Evolutionary conservation across 352 stramenopile species (phyloP).

Genomic region (Globisporangium apiculatum): DNA sequence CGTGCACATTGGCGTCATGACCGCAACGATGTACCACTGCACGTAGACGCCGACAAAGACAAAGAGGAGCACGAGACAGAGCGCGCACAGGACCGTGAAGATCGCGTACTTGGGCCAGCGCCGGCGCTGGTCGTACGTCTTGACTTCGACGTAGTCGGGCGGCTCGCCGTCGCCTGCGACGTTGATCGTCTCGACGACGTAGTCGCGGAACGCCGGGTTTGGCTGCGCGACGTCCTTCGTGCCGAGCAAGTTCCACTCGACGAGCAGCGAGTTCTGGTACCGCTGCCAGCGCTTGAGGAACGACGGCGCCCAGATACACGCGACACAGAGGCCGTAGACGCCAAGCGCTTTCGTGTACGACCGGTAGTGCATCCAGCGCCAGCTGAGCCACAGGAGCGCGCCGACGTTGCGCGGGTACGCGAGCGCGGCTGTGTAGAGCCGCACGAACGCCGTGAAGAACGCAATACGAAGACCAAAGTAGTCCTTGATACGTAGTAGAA

Average conservation of each 20-base stretch:
- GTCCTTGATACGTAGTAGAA: constrained; percentile 51
- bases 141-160: constrained; percentile 53
- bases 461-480: constrained; percentile 56
- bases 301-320: constrained; percentile 44
- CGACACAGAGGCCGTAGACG: constrained; percentile 39
- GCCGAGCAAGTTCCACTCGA: constrained; percentile 56
- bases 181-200: constrained; percentile 53
- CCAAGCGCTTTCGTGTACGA: constrained; percentile 45
- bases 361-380: constrained; percentile 48
- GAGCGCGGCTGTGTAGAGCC: constrained; percentile 47
- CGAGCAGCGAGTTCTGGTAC: constrained; percentile 56
- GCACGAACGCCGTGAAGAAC: constrained; percentile 54
- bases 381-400: constrained; percentile 41
- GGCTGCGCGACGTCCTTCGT: constrained; percentile 38
- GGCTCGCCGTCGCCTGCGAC: constrained; percentile 41
- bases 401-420: constrained; percentile 39
- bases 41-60: constrained; percentile 51
- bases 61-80: constrained; percentile 46
- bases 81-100: constrained; percentile 39
- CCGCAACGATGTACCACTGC: constrained; percentile 64
- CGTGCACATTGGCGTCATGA: constrained; percentile 61
- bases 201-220: constrained; percentile 50
- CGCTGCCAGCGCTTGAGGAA: constrained; percentile 55
- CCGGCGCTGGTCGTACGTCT: constrained; percentile 40
- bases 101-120: constrained; percentile 54